Conservation (phyloP, 306 rosid genomes). For the Medicago arabica region DNA sequence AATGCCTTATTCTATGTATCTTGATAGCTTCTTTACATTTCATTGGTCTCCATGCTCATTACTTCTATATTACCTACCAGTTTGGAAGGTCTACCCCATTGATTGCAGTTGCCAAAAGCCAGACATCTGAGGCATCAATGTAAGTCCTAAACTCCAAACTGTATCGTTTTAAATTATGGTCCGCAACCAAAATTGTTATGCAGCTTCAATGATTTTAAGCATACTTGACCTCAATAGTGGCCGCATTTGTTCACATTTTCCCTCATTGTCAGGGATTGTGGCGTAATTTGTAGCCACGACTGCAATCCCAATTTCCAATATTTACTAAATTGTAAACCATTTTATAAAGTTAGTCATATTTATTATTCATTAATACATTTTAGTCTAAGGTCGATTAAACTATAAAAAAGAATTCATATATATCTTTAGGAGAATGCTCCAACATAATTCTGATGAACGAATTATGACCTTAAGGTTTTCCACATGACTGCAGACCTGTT, state of each 20-base stretch:
- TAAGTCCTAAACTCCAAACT: slow-evolving; percentile 45
- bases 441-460: no score
- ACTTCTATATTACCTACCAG: slow-evolving; percentile 46
- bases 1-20: not conserved
- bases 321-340: not conserved
- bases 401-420: not conserved
- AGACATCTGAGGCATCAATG: slow-evolving; percentile 56
- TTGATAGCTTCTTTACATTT: slow-evolving; percentile 29
- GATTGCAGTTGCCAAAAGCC: slow-evolving; percentile 49
- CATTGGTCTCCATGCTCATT: slow-evolving; percentile 34
- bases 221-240: not conserved
- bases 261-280: not conserved
- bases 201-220: not conserved
- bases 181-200: not conserved
- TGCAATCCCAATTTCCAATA: not conserved
- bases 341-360: not conserved
- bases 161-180: not conserved
- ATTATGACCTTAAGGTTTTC: slow-evolving; percentile 21
- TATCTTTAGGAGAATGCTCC: not conserved
- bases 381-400: slow-evolving; percentile 13
- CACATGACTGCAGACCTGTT: slow-evolving; percentile 56
- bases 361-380: not conserved
- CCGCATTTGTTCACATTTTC: not conserved
- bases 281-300: not conserved
- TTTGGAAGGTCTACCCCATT: slow-evolving; percentile 52